Evolutionary conservation across 75 land plant genomes (phyloP), one percentile per base, ranked within the genome.

Genomic region (Cunninghamia lanceolata): DNA sequence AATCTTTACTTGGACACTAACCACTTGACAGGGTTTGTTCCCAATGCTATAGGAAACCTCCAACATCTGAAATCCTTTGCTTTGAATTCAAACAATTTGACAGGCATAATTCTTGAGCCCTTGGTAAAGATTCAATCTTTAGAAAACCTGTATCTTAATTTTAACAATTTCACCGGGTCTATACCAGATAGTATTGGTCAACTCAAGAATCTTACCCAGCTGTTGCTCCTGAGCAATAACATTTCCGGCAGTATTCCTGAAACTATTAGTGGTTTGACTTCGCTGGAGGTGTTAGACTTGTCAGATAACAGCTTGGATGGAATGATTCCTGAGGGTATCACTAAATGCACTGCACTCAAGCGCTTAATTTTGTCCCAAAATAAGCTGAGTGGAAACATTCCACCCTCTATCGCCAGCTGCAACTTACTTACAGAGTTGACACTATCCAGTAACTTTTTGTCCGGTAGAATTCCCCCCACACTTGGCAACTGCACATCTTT

Each of bases 191-290:
- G 63, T 56, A 17, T 56, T 56, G 25, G 25, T 56, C 4, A 56
- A 56, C 63, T 56, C 63, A 56, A 17, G 4, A 56, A 4, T 19
- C 63, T 16, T 56, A 56, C 21, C 4, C 63, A 17, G 63, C 25
- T 56, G 16, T 17, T 56, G 21, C 63, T 56, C 4, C 4, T 0
- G 4, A 56, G 17, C 63, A 56, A 17, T 19, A 56, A 17, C 21
- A 56, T 56, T 2, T 56, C 63, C 21, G 63, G 63, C 0, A 56
- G 21, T 56, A 16, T 56, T 56, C 63, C 46, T 43, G 46, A 7
- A 43, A 6, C 46, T 7, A 6, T 43, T 0, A 0, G 0, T 7
- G 8, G 0, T 7, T 43, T 7, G 6, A 5, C 0, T 0, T 7
- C 6, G 46, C 46, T 43, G 6, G 8, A 43, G 46, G 0, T 6